Conservation (phyloP, 2,329 filamentous ascomycete genomes). For the Pseudogymnoascus sp. region DNA sequence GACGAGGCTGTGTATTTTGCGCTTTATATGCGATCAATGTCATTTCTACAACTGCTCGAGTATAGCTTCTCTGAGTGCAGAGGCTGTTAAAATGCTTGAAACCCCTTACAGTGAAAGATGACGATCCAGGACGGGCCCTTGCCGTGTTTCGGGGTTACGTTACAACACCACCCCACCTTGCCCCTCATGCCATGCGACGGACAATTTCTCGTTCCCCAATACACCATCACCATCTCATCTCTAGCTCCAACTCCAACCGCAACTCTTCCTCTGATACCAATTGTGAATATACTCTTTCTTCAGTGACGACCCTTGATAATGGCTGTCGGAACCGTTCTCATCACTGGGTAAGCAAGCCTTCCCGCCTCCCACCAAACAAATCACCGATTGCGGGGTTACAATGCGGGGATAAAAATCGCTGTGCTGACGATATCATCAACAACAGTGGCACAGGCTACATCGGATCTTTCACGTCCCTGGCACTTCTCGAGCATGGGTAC, state of each 20-base stretch:
- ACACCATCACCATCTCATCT: neutral
- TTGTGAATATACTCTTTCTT: constrained; percentile 15
- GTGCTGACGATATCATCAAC: constrained; percentile 22
- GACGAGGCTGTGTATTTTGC: neutral
- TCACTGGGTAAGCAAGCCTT: constrained; percentile 64
- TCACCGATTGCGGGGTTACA: constrained; percentile 12
- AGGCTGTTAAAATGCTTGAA: no score
- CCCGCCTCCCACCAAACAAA: constrained; percentile 12
- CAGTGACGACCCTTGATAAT: constrained; percentile 39
- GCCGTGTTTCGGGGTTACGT: constrained; percentile 10
- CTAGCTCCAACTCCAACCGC: neutral
- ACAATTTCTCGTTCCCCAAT: neutral
- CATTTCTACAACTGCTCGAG: no score
- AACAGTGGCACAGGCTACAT: constrained; percentile 95
- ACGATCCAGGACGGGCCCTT: neutral
- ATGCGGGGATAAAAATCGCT: constrained; percentile 13
- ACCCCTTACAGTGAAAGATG: neutral
- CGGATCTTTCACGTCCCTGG: constrained; percentile 89
- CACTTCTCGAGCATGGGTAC: constrained; percentile 88
- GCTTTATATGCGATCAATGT: neutral
- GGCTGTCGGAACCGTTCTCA: constrained; percentile 78
- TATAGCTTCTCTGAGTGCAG: no score
- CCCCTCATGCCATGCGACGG: neutral
- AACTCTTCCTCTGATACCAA: constrained; percentile 11
- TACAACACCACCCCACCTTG: neutral